A percentile compares a stretch with the other conserved stretches of the same genome.
Evolutionary conservation across 257 asterid species (phyloP).

Genomic region (Prunella vulgaris): DNA sequence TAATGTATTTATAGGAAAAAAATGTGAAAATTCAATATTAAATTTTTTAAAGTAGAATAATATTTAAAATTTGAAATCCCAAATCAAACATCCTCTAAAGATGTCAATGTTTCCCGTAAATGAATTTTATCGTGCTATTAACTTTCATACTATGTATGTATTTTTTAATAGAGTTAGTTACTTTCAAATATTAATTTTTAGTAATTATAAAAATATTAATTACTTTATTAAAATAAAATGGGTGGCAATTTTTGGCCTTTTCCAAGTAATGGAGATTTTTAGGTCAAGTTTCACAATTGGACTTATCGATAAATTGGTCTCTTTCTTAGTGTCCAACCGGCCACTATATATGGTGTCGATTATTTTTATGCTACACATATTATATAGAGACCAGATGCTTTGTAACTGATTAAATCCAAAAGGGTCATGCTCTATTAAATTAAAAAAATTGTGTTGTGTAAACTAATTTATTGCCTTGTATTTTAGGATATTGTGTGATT

Average conservation of each 20-base stretch:
- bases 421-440: background rate
- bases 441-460: background rate
- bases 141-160: no score
- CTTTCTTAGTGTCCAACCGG: slow-evolving; percentile 13
- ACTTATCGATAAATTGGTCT: background rate
- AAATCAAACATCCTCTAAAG: no score
- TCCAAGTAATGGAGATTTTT: background rate
- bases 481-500: background rate
- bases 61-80: no score
- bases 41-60: no score
- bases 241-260: background rate
- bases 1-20: no score
- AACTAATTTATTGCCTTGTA: background rate
- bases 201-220: no score
- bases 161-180: no score
- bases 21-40: no score
- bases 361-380: background rate
- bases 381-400: background rate
- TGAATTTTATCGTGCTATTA: no score
- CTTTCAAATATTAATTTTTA: no score
- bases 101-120: no score
- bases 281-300: slow-evolving; percentile 21
- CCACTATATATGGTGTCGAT: slow-evolving; percentile 1
- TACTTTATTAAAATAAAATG: no score
- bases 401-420: background rate